phyloP scores from a whole-genome alignment of 108 stramenopile genomes.

The Skeletonema tropicum region DNA sequence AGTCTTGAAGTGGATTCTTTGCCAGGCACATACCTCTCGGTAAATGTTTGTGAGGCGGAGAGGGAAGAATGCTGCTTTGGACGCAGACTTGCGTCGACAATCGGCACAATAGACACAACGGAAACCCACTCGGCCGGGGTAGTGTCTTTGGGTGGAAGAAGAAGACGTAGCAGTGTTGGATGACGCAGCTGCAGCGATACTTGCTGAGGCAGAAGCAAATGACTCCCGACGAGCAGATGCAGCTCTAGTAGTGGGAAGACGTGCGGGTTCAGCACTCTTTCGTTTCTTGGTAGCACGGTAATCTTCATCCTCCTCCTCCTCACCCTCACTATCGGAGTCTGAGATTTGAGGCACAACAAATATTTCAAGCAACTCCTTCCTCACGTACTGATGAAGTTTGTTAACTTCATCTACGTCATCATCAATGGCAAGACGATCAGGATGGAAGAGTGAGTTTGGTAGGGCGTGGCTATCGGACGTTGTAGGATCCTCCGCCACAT shows the following conservation, averaged over 20 bases:
- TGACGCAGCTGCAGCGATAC: constrained; percentile 1
- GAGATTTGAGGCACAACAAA: constrained; percentile 43
- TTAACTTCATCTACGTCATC: constrained; percentile 50
- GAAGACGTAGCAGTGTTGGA: background rate
- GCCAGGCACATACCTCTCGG: constrained; percentile 58
- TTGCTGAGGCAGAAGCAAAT: constrained; percentile 14
- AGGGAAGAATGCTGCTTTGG: constrained; percentile 53
- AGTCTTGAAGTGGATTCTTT: constrained; percentile 58
- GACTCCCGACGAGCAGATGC: background rate
- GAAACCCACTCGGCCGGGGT: constrained; percentile 52
- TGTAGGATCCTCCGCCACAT: background rate
- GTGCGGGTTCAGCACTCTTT: background rate
- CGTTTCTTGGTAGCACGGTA: constrained; percentile 9
- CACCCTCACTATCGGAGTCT: constrained; percentile 9
- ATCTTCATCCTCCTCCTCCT: constrained; percentile 13
- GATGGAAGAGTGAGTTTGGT: constrained; percentile 26
- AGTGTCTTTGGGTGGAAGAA: constrained; percentile 27
- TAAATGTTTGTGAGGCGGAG: constrained; percentile 49
- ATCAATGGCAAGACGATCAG: constrained; percentile 46
- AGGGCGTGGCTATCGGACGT: background rate
- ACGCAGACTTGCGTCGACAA: constrained; percentile 19
- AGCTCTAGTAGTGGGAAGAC: constrained; percentile 4
- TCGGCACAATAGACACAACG: constrained; percentile 52
- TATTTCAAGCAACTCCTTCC: constrained; percentile 49
- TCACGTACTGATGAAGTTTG: constrained; percentile 49